These are phyloP conservation scores for Blastomyces parvus DNA, from an alignment of 2,329 filamentous ascomycete species.

Conservation along the genomic window DNA sequence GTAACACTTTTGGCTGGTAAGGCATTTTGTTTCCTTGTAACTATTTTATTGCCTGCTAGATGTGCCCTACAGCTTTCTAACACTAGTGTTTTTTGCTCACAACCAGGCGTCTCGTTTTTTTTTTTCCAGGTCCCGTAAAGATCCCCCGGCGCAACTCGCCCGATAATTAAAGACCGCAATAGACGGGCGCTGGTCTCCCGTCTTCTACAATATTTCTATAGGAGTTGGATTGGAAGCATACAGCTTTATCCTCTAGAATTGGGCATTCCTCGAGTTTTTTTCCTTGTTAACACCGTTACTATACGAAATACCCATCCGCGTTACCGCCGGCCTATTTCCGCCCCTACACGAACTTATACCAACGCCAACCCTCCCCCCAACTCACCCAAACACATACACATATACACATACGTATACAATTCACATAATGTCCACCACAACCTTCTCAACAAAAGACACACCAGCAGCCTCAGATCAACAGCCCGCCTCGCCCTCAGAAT, in stretches of 20 bases:
- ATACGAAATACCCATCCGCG: neutral
- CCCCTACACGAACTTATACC: neutral
- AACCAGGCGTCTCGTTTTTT: neutral
- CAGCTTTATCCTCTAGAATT: neutral
- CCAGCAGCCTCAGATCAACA: constrained; percentile 5
- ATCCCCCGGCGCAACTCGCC: neutral
- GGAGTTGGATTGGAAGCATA: neutral
- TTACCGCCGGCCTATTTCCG: neutral
- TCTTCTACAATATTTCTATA: neutral
- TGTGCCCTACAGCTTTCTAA: neutral
- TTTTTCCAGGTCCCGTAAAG: neutral
- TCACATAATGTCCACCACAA: constrained; percentile 2
- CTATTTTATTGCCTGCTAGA: neutral
- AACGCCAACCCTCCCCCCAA: neutral
- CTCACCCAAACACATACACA: neutral
- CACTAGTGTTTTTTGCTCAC: neutral
- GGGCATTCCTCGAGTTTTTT: neutral
- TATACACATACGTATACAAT: neutral
- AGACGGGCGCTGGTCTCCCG: constrained; percentile 5
- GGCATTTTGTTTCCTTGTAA: too few species aligned
- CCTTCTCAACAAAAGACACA: neutral
- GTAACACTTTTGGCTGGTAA: neutral
- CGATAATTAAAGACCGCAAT: neutral
- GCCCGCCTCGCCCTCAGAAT: constrained; percentile 11
- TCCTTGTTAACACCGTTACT: neutral